Conservation (phyloP, 164 flowering plant species). For the Dillenia turbinata region DNA sequence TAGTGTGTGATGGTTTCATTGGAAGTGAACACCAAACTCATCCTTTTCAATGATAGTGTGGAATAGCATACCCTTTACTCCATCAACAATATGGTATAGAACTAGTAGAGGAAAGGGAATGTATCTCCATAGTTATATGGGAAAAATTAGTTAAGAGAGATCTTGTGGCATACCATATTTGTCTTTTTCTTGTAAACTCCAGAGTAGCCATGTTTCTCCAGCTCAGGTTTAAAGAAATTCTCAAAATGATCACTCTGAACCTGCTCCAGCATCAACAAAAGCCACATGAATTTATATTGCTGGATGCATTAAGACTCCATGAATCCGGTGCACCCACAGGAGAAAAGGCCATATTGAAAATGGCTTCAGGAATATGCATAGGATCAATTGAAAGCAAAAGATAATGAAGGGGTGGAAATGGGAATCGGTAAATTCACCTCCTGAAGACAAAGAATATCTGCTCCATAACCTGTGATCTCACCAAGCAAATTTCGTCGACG, state of each 20-base stretch:
- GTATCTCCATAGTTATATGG: too few relatives aligned
- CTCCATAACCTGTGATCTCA: conserved; percentile 42
- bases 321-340: too few relatives aligned
- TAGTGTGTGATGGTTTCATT: too few relatives aligned
- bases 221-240: conserved; percentile 41
- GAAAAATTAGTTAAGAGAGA: background rate
- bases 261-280: conserved; percentile 23
- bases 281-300: background rate
- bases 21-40: too few relatives aligned
- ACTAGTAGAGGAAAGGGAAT: too few relatives aligned
- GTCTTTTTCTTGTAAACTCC: conserved; percentile 36
- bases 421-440: conserved; percentile 30
- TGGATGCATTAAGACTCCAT: too few relatives aligned
- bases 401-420: background rate
- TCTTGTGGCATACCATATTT: conserved; percentile 16
- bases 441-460: conserved; percentile 63
- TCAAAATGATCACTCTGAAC: conserved; percentile 62
- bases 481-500: conserved; percentile 41
- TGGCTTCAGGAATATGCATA: background rate
- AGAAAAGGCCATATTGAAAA: too few relatives aligned
- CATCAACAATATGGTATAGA: too few relatives aligned
- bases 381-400: background rate
- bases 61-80: too few relatives aligned
- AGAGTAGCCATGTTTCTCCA: conserved; percentile 39
- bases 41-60: too few relatives aligned